Base-by-base conservation (phyloP, 768 basidiomycete genomes). In the Boletus rex-veris region DNA sequence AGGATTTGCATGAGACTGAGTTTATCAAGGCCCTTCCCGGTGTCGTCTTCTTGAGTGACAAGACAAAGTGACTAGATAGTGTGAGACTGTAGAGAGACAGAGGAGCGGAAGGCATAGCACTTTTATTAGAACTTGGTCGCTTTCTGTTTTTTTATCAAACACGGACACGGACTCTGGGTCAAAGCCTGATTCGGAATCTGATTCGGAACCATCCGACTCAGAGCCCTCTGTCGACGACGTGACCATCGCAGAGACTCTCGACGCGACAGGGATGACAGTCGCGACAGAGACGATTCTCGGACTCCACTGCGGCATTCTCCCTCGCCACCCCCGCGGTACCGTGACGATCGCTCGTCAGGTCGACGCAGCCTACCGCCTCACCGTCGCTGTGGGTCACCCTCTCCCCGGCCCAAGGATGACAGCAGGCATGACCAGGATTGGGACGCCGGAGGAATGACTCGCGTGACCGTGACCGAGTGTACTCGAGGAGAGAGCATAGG, bases 11-110 rank as follows among this genome's bases (percentile, higher is more conserved):
- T 45, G 59, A 65, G 36, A 65, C 57, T 64, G 26, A 58, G 19
- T 45, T 18, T 49, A 41, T 51, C 39, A 57, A 92, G 90, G 84
- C 75, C 45, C 80, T 98, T 19, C 95, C 95, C 49, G 95, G 95
- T 68, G 94, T 98, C 62, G 88, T 88, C 12, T 93, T 87, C 64
- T 74, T 98, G 64, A 93, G 90, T 58, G 85, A 90, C 73, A 95
- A 92, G 71, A 75, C 58, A 0, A 55, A 47, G 37, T 68, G 12
- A 65, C 44, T 54, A 30, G 56, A 53, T 47, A 46, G 47, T 2
- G 10, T 24, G 47, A 47, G 45, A n/a, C 42, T 38, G 14, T 65
- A 67, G 55, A 57, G 48, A 31, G 44, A 30, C 21, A 30, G 57
- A 39, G 37, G 38, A 24, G 24, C 24, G 24, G 24, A 24, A 33